Evolutionary conservation across 2,329 filamentous ascomycete genomes (phyloP), one percentile per base, ranked within the genome.

Genomic region (Penicillium frequentans): DNA sequence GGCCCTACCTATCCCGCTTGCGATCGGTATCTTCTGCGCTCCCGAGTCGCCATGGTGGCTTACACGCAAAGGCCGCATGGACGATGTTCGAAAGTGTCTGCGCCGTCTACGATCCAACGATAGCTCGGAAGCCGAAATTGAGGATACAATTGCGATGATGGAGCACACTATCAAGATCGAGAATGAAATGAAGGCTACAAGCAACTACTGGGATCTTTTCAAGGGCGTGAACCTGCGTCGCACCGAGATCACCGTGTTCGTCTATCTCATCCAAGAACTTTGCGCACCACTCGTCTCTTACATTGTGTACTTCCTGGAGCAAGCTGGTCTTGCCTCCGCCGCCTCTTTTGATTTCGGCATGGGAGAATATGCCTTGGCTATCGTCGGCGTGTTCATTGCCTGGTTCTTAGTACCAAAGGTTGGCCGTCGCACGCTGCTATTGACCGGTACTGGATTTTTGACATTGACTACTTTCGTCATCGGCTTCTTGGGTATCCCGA

Each of bases 31-130:
- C 3, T 64, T 49, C 48, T 42, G 63, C 23, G 62, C 62, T 3
- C 62, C 62, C 5, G 60, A 64, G 29, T 64, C 62, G 1, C 61
- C 61, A 1, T 63, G 61, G 61, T 62, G 57, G 59, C 52, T 62
- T 13, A 48, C 56, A 42, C 57, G 59, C 16, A 62, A 60, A 46
- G 57, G 57, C 7, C 59, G 59, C 2, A 49, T 37, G 5, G 49
- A 56, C 23, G 59, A 59, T n/a, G 56, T 57, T 4, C 44, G 52
- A 5, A 58, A 58, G 23, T 44, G 35, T 5, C 19, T 63, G 2
- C 39, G 44, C 60, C 68, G 49, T 65, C 66, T 62, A 43, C 70
- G 49, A 60, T 68, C 24, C 67, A 68, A 67, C 16, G 50, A 62
- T 55, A 21, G 47, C 21, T 37, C 53, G 1, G 56, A 57, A 21